A percentile compares a stretch with the other conserved stretches of the same genome.
Evolutionary conservation across 2,329 filamentous ascomycete genomes (phyloP).

Genomic region (Incumbomyces delicatus): DNA sequence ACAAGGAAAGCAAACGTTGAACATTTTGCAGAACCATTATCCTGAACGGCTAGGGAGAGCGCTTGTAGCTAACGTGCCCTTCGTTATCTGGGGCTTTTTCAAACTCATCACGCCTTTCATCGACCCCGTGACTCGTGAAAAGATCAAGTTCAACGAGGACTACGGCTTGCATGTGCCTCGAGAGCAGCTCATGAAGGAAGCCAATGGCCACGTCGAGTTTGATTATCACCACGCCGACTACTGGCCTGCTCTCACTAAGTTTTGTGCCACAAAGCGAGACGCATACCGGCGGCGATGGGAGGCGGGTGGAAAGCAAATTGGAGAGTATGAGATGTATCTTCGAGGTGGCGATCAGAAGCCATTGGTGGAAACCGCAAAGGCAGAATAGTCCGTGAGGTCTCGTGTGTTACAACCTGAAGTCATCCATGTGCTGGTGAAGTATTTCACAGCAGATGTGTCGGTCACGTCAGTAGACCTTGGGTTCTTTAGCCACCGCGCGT

Average conservation of each 20-base stretch:
- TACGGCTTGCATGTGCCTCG: constrained; percentile 71
- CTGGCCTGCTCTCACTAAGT: constrained; percentile 73
- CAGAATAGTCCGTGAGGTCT: background rate
- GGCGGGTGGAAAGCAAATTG: constrained; percentile 67
- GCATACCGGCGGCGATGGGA: constrained; percentile 63
- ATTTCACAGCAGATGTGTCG: too few species aligned
- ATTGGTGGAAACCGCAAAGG: constrained; percentile 25
- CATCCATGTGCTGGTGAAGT: too few species aligned
- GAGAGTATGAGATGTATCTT: constrained; percentile 82
- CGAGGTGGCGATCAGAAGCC: constrained; percentile 50
- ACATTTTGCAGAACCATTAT: constrained; percentile 91
- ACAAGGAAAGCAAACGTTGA: constrained; percentile 72
- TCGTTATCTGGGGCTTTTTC: constrained; percentile 88
- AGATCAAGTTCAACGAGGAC: constrained; percentile 96
- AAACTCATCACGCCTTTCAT: constrained; percentile 94
- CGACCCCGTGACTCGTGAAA: constrained; percentile 83
- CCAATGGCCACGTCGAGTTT: constrained; percentile 74
- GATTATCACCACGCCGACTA: constrained; percentile 81
- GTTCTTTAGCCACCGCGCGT: too few species aligned
- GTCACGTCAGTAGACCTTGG: too few species aligned
- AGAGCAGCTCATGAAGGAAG: constrained; percentile 70
- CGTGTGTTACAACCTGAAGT: too few species aligned
- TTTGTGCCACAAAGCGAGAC: constrained; percentile 57
- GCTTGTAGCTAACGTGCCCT: constrained; percentile 85
- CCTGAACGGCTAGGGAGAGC: constrained; percentile 84